Conservation (phyloP, 2,329 filamentous ascomycete species). For the Gyromitra esculenta region DNA sequence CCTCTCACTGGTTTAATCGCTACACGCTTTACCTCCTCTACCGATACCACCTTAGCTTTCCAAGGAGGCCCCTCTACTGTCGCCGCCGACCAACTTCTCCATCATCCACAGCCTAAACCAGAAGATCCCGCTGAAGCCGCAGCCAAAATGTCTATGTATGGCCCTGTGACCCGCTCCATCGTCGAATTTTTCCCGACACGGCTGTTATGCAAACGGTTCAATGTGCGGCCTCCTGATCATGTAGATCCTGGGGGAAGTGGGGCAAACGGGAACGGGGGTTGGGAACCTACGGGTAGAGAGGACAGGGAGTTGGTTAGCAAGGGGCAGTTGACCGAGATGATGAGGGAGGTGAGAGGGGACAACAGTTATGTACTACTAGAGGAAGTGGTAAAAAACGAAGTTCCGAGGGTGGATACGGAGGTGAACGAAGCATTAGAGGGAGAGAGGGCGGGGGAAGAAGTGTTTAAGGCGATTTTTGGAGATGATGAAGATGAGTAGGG, state of each 20-base stretch:
- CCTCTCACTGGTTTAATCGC: constrained; percentile 94
- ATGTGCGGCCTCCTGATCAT: constrained; percentile 79
- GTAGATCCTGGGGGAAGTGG: constrained; percentile 66
- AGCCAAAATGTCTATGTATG: constrained; percentile 91
- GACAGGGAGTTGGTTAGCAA: constrained; percentile 65
- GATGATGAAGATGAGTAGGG: constrained; percentile 74
- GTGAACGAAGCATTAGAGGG: constrained; percentile 81
- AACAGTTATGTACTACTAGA: constrained; percentile 54
- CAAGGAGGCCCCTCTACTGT: constrained; percentile 56
- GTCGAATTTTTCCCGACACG: constrained; percentile 80
- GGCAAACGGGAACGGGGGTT: constrained; percentile 55
- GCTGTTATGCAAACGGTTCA: constrained; percentile 93
- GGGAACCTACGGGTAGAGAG: constrained; percentile 32
- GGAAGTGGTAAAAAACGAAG: constrained; percentile 55
- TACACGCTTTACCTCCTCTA: constrained; percentile 83
- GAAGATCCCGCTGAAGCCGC: constrained; percentile 85
- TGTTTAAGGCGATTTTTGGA: constrained; percentile 93
- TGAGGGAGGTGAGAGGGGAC: constrained; percentile 61
- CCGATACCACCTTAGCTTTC: constrained; percentile 62
- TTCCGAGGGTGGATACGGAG: constrained; percentile 71
- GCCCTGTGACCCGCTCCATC: constrained; percentile 79
- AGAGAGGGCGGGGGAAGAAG: constrained; percentile 77
- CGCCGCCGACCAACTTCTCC: constrained; percentile 58
- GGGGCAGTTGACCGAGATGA: constrained; percentile 67
- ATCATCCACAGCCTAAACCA: constrained; percentile 67